phyloP scores from a whole-genome alignment of 257 asterid species.

The Nicotiana paniculata region DNA sequence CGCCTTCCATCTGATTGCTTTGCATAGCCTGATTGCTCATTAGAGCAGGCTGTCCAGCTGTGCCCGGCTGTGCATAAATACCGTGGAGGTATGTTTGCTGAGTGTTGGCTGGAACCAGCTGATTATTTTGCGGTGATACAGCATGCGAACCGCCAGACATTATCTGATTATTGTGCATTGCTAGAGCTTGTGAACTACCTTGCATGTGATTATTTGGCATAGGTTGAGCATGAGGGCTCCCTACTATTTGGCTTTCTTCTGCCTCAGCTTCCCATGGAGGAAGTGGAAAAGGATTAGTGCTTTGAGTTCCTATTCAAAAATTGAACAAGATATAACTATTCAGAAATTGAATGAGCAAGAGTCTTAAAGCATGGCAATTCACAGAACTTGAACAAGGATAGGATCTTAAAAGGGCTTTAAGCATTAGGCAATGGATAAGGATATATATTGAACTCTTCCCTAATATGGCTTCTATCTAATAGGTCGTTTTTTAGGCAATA shows the following conservation, averaged over 20 bases:
- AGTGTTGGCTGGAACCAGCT: conserved; percentile 21
- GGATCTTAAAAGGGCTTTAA: not conserved
- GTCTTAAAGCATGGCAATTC: not conserved
- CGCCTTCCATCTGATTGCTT: conserved; percentile 25
- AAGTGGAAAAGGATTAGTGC: conserved; percentile 55
- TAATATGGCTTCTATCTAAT: not conserved
- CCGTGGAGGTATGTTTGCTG: conserved; percentile 39
- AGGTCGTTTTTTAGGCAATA: not conserved
- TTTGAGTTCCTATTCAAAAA: conserved; percentile 39
- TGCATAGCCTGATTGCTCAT: conserved; percentile 37
- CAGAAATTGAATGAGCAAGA: not conserved
- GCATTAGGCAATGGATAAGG: not conserved
- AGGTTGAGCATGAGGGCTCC: conserved; percentile 8
- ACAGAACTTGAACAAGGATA: not conserved
- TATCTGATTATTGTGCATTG: conserved; percentile 6
- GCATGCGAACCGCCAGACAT: not conserved
- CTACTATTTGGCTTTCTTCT: conserved; percentile 28
- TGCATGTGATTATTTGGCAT: conserved; percentile 5
- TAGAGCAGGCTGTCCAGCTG: conserved; percentile 28
- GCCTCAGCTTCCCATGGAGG: conserved; percentile 94
- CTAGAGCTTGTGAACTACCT: not conserved
- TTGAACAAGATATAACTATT: not conserved
- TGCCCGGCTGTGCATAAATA: conserved; percentile 35
- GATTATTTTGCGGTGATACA: conserved; percentile 16
- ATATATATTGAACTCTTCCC: not conserved